Evolutionary conservation across 2,329 filamentous ascomycete genomes (phyloP), one percentile per base, ranked within the genome.

Genomic region (Sporothrix globosa): DNA sequence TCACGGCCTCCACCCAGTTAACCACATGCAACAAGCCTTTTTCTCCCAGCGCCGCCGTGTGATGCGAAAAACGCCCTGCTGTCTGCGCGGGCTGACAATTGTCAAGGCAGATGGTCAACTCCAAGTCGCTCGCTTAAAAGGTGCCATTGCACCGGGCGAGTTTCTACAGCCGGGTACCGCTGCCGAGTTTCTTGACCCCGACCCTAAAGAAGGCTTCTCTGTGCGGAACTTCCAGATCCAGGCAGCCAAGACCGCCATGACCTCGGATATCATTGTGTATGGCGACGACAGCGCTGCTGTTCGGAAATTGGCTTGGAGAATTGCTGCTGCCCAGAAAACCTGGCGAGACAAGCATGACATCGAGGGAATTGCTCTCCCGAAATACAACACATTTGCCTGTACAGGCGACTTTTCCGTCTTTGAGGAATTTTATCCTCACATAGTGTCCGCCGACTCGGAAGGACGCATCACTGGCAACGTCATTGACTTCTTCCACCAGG

Each of bases 201-300:
- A 99, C 77, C 96, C 96, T 1, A 87, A 83, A 70, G 92, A 97
- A 74, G 96, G 96, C 10, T 98, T 98, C 78, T 97, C 93, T 4
- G 94, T 98, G 56, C 89, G 96, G 60, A 98, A 98, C 79, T 99
- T 99, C 77, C 95, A 98, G 76, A 98, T 98, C 52, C 96, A 99
- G 79, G 87, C 92, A 0, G 91, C 91, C 71, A 99, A 99, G 79
- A 83, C 92, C 74, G 94, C 94, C 69, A 88, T 91, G 74, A 87
- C 96, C 10, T 97, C 94, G 0, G 96, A 99, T 78, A 92, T 99
- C 73, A 86, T 99, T 53, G 87, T 99, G 0, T 99, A 99, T 77
- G 93, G 93, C 14, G 91, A 95, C 69, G 87, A 92, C 74, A 81
- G 83, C 50, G 84, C 84, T 1, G 81, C 86, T 34, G 86, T 87